phyloP scores from a whole-genome alignment of 2,329 filamentous ascomycete genomes.

The Bipolaris oryzae region DNA sequence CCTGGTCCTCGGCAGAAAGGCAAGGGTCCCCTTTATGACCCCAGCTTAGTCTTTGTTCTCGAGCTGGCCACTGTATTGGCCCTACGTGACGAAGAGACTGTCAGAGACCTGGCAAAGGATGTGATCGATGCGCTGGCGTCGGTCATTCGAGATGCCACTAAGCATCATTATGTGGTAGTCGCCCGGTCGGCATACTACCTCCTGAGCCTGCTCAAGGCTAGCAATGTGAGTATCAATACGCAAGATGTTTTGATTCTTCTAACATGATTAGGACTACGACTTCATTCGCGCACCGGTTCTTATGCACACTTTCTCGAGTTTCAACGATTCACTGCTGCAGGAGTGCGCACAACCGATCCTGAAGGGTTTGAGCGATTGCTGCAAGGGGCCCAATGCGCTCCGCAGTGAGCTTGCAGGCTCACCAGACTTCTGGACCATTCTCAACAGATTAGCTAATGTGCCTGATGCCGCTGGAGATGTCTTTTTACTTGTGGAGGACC shows the following conservation, averaged over 20 bases:
- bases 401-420: slow-evolving; percentile 94
- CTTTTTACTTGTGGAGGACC: slow-evolving; percentile 83
- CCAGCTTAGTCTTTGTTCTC: slow-evolving; percentile 84
- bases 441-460: slow-evolving; percentile 74
- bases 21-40: slow-evolving; percentile 75
- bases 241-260: not conserved
- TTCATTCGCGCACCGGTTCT: slow-evolving; percentile 92
- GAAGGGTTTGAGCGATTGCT: slow-evolving; percentile 79
- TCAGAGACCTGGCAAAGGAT: slow-evolving; percentile 74
- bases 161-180: slow-evolving; percentile 81
- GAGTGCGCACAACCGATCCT: slow-evolving; percentile 78
- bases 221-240: slow-evolving; percentile 68
- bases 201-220: slow-evolving; percentile 77
- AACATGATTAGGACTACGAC: slow-evolving; percentile 71
- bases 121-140: slow-evolving; percentile 81
- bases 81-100: slow-evolving; percentile 74
- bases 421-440: slow-evolving; percentile 94
- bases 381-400: slow-evolving; percentile 76
- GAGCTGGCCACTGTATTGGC: slow-evolving; percentile 86
- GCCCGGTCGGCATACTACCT: slow-evolving; percentile 87
- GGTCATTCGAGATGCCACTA: slow-evolving; percentile 77
- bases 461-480: slow-evolving; percentile 75
- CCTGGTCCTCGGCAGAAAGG: slow-evolving; percentile 64
- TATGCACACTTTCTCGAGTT: slow-evolving; percentile 87
- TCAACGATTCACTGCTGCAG: slow-evolving; percentile 77